Percentiles rank a stretch among this genome's conserved stretches.
These are phyloP conservation scores for Bruguiera parviflora DNA, from an alignment of 345 rosid genomes.

Conservation along the genomic window DNA sequence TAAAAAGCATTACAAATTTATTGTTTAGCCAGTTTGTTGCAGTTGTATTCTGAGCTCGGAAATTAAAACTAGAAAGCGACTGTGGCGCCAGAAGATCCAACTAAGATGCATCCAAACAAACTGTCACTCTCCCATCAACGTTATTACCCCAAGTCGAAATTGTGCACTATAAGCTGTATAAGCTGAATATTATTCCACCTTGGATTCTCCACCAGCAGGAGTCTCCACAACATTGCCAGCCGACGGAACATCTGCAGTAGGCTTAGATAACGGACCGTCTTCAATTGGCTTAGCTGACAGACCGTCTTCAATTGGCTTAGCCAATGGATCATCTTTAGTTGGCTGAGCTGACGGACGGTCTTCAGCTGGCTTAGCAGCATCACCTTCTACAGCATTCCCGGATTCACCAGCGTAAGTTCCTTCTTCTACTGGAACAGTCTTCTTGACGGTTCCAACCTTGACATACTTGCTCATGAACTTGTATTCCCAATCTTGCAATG, in stretches of 20 bases:
- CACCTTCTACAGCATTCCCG: slow-evolving; percentile 39
- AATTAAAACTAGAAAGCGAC: slow-evolving; percentile 10
- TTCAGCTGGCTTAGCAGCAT: slow-evolving; percentile 32
- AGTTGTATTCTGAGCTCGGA: slow-evolving; percentile 9
- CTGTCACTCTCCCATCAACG: background rate
- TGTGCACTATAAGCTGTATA: background rate
- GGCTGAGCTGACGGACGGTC: slow-evolving; percentile 16
- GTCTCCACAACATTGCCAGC: slow-evolving; percentile 25
- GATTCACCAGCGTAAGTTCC: slow-evolving; percentile 41
- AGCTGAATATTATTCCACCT: slow-evolving; percentile 27
- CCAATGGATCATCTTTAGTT: background rate
- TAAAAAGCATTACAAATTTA: slow-evolving; percentile 17
- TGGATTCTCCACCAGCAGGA: slow-evolving; percentile 27
- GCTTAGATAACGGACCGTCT: slow-evolving; percentile 17
- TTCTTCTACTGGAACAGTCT: slow-evolving; percentile 42
- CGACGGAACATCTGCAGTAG: slow-evolving; percentile 43
- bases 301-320: slow-evolving; percentile 42
- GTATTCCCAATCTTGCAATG: slow-evolving; percentile 99
- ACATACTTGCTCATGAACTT: slow-evolving; percentile 97
- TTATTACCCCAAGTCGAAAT: background rate
- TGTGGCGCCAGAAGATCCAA: background rate
- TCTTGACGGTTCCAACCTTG: slow-evolving; percentile 79
- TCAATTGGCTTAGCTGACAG: slow-evolving; percentile 19
- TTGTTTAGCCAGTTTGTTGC: slow-evolving; percentile 7
- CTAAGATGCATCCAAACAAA: slow-evolving; percentile 2